Base-by-base conservation (phyloP, 495 filamentous ascomycete genomes). In the Penicillium desertorum region DNA sequence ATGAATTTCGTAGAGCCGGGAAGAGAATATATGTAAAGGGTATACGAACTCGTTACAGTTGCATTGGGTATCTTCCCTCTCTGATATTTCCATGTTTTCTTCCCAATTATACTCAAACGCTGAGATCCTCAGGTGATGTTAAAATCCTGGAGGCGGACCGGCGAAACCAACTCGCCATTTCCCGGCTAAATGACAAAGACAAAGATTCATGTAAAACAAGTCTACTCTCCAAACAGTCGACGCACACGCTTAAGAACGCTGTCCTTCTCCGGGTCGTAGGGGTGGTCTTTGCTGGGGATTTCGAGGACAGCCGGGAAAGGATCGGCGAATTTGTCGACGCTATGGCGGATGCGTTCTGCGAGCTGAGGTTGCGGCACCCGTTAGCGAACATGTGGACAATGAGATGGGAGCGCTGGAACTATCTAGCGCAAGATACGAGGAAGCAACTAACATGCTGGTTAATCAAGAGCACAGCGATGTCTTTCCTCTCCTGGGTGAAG, bases 181-280 rank as follows among this genome's bases (percentile, higher is more conserved):
- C 43, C 20, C 12, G 17, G 53, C 22, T 47, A 45, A 23, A 41
- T 34, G 51, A 52, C 30, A 36, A 67, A 34, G 45, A 46, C 36
- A 32, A 46, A 23, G 48, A 58, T 14, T 51, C 20, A 41, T 11
- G 39, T 39, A n/a, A 8, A 7, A 41, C 41, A 45, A 39, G 46
- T 50, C 69, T 85, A 96, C 74, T 97, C 93, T 56, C 93, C 93
- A 83, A 96, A 96, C 56, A 98, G 71, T 60, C 92, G 86, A 65
- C 89, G 82, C 53, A 98, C 95, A 64, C 94, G 83, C 71, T 90
- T 89, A 72, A 98, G 68, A 36, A 99, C 94, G 69, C 92, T 98
- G 73, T 99, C 94, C 79, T 99, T 99, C 77, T 99, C 94, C 0
- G 94, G 94, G 62, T 99, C 95, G 65, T 98, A 99, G 8, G 94